A percentile compares a stretch with the other conserved stretches of the same genome.
These are phyloP conservation scores for Trifolium repens DNA, from an alignment of 306 rosid species.

Conservation along the genomic window DNA sequence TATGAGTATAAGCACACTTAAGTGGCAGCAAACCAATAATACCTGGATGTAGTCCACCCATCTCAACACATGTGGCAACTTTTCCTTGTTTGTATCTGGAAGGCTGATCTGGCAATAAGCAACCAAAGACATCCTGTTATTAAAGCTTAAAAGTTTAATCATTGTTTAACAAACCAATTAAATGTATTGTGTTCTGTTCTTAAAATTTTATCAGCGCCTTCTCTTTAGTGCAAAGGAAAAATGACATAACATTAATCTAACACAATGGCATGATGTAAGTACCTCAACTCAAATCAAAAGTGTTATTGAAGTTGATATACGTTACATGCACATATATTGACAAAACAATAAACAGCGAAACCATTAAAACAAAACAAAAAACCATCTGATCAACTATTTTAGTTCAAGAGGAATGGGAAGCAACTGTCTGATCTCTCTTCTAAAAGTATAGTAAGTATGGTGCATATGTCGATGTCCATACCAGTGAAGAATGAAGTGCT, in stretches of 20 bases:
- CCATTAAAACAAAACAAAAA: not conserved
- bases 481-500: constrained; percentile 75
- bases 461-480: constrained; percentile 43
- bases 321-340: constrained; percentile 2
- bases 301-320: not conserved
- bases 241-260: constrained; percentile 13
- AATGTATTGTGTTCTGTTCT: not conserved
- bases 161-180: constrained; percentile 1
- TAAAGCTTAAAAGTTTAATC: constrained; percentile 32
- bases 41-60: constrained; percentile 93
- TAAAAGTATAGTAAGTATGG: not conserved
- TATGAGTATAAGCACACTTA: not conserved
- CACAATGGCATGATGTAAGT: constrained; percentile 12
- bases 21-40: constrained; percentile 24
- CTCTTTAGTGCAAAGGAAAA: constrained; percentile 12
- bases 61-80: constrained; percentile 76
- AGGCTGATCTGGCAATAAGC: constrained; percentile 70
- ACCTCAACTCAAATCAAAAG: constrained; percentile 26
- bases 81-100: constrained; percentile 58
- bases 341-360: not conserved
- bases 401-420: not conserved
- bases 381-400: constrained; percentile 21
- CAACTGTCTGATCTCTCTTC: not conserved
- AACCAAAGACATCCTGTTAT: constrained; percentile 48
- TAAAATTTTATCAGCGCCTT: constrained; percentile 11